A percentile compares a stretch with the other conserved stretches of the same genome.
Evolutionary conservation across 2,329 filamentous ascomycete species (phyloP).

Genomic region (Zasmidium citrigriseum): DNA sequence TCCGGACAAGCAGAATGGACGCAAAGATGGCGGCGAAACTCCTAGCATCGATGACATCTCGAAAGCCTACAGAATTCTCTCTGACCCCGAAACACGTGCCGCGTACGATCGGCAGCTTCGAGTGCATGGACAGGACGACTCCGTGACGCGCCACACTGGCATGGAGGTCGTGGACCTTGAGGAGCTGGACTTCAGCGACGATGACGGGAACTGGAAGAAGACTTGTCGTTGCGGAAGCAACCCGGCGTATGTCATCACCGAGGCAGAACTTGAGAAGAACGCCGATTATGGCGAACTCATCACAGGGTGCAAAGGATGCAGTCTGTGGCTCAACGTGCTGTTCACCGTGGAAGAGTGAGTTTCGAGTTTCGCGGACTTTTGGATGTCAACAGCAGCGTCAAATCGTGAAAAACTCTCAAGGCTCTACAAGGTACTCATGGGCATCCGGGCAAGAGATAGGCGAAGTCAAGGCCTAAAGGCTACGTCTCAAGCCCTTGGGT

Average conservation of each 20-base stretch:
- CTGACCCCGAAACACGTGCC: slow-evolving; percentile 42
- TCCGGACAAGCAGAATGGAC: slow-evolving; percentile 53
- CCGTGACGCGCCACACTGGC: slow-evolving; percentile 41
- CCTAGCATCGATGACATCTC: slow-evolving; percentile 60
- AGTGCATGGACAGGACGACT: not conserved
- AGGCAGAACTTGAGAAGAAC: slow-evolving; percentile 56
- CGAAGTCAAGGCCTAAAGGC: too few species aligned
- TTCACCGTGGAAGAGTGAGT: slow-evolving; percentile 54
- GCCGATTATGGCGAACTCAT: slow-evolving; percentile 57
- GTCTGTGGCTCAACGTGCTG: slow-evolving; percentile 62
- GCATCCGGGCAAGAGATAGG: too few species aligned
- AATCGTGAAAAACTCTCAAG: too few species aligned
- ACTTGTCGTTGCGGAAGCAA: slow-evolving; percentile 61
- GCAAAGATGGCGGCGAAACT: not conserved
- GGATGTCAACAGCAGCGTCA: too few species aligned
- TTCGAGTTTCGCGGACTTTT: not conserved
- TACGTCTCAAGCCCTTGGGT: too few species aligned
- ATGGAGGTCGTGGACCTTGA: slow-evolving; percentile 61
- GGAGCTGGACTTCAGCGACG: slow-evolving; percentile 50
- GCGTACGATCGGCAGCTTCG: slow-evolving; percentile 52
- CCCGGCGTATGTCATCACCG: slow-evolving; percentile 56
- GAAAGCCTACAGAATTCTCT: slow-evolving; percentile 58
- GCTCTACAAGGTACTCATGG: too few species aligned
- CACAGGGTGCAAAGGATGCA: slow-evolving; percentile 63
- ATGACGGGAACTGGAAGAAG: slow-evolving; percentile 49